Percentiles rank a stretch among this genome's conserved stretches.
These are phyloP conservation scores for Lactarius psammicola DNA, from an alignment of 768 basidiomycete species.

Conservation along the genomic window DNA sequence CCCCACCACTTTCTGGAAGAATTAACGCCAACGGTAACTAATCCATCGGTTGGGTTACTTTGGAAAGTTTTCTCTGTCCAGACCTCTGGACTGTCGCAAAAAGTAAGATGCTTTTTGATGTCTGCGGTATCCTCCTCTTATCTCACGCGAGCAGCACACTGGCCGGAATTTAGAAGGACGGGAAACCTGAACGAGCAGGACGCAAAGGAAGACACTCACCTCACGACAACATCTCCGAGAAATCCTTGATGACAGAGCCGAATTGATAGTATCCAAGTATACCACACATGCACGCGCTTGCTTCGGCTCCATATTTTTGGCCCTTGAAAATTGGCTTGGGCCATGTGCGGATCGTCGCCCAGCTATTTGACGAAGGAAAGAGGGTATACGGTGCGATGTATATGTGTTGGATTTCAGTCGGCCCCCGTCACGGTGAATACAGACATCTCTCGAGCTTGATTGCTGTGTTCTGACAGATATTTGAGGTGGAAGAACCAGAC, in stretches of 20 bases:
- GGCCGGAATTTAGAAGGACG: background rate
- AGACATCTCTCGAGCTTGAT: background rate
- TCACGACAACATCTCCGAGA: background rate
- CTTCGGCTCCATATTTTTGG: background rate
- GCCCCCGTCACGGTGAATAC: background rate
- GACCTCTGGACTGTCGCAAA: background rate
- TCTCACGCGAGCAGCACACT: background rate
- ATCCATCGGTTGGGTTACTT: background rate
- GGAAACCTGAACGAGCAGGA: background rate
- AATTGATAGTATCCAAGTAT: background rate
- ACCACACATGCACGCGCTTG: background rate
- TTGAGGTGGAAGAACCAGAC: background rate
- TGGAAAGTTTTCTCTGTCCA: background rate
- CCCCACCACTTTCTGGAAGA: background rate
- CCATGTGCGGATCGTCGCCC: background rate
- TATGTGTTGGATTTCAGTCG: background rate
- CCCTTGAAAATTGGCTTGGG: background rate
- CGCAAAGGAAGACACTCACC: conserved; percentile 3
- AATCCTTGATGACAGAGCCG: background rate
- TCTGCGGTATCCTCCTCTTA: background rate
- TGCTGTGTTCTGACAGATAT: background rate
- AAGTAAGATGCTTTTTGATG: background rate
- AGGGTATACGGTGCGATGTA: too few relatives aligned
- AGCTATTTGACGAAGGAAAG: too few relatives aligned
- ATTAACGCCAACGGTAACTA: background rate